These are phyloP conservation scores for Podospora bellae-mahoneyi DNA, from an alignment of 495 filamentous ascomycete species.

Conservation along the genomic window DNA sequence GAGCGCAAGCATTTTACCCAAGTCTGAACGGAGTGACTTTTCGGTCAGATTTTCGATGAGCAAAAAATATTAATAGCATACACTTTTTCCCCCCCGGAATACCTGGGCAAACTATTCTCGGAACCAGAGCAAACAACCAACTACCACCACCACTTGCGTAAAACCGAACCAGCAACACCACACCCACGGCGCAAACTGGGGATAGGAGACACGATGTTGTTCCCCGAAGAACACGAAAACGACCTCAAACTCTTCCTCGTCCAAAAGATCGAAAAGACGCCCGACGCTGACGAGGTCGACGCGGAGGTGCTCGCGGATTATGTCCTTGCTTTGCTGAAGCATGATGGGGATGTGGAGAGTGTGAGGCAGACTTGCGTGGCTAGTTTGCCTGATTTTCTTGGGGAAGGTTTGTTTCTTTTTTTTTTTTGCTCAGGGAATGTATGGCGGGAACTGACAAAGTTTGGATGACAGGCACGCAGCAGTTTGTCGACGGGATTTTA, in stretches of 20 bases:
- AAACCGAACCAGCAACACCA: too few relatives aligned
- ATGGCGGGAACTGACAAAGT: too few relatives aligned
- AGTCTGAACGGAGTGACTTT: neutral
- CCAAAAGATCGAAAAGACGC: slow-evolving; percentile 88
- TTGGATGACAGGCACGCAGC: slow-evolving; percentile 54
- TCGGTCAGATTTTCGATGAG: too few relatives aligned
- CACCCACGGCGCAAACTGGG: too few relatives aligned
- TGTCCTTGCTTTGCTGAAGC: slow-evolving; percentile 81
- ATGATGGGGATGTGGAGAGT: slow-evolving; percentile 70
- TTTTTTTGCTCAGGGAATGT: neutral
- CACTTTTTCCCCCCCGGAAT: too few relatives aligned
- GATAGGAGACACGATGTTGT: slow-evolving; percentile 56
- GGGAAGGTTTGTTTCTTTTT: slow-evolving; percentile 60
- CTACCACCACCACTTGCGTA: too few relatives aligned
- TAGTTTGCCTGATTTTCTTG: slow-evolving; percentile 83
- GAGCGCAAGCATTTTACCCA: neutral
- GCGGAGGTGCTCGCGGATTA: slow-evolving; percentile 95
- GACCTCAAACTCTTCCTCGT: slow-evolving; percentile 87
- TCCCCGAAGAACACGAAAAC: slow-evolving; percentile 69
- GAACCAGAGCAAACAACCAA: too few relatives aligned
- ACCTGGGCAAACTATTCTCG: too few relatives aligned
- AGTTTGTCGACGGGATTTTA: slow-evolving; percentile 87
- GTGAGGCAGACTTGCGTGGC: slow-evolving; percentile 71
- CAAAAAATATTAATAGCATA: too few relatives aligned
- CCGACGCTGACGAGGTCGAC: slow-evolving; percentile 69